A percentile compares a stretch with the other conserved stretches of the same genome.
Conservation (phyloP, 352 stramenopile species). For the Aphanomyces stellatus region DNA sequence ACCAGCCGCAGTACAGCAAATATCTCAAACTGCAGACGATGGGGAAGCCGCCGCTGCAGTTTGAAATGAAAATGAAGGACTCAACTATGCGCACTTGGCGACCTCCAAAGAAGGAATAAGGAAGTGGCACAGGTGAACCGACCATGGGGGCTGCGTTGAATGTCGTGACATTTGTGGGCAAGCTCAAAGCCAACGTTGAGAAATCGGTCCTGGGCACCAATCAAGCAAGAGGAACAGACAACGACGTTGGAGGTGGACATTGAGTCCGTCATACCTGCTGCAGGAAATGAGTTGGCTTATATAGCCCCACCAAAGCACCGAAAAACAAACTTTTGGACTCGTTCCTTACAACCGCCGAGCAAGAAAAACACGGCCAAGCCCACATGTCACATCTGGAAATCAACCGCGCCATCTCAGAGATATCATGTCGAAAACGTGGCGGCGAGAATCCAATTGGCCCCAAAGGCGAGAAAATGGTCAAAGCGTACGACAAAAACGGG, state of each 20-base stretch:
- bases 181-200: slow-evolving; percentile 51
- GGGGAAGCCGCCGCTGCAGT: slow-evolving; percentile 83
- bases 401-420: slow-evolving; percentile 61
- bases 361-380: slow-evolving; percentile 31
- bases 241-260: slow-evolving; percentile 28
- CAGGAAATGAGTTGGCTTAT: too few species aligned
- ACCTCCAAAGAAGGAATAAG: slow-evolving; percentile 28
- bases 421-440: slow-evolving; percentile 64
- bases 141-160: background rate
- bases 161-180: slow-evolving; percentile 5
- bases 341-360: slow-evolving; percentile 31
- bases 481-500: slow-evolving; percentile 37
- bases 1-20: too few species aligned
- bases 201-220: slow-evolving; percentile 74
- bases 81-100: slow-evolving; percentile 87
- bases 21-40: too few species aligned
- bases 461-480: slow-evolving; percentile 61
- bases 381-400: slow-evolving; percentile 73
- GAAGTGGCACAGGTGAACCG: background rate
- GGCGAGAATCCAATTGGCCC: slow-evolving; percentile 65
- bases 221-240: slow-evolving; percentile 34
- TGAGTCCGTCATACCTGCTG: background rate
- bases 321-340: slow-evolving; percentile 47
- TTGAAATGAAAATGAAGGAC: slow-evolving; percentile 89
- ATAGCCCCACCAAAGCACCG: background rate